Conservation (phyloP, 148 eudicot species). For the Suaeda aralocaspica region DNA sequence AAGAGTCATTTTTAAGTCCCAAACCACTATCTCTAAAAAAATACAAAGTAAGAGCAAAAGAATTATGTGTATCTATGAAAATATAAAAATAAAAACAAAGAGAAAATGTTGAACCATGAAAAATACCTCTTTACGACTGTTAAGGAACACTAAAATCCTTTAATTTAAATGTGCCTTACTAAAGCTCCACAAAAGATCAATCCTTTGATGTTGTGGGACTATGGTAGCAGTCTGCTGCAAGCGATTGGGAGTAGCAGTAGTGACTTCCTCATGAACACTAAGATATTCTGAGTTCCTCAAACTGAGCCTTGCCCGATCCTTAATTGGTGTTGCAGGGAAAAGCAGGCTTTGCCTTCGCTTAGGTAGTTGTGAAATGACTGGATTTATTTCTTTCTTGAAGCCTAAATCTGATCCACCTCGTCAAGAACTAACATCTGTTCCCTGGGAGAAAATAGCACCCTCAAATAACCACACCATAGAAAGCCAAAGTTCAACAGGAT, state of each 20-base stretch:
- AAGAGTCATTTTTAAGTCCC: not conserved
- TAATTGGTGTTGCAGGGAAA: slow-evolving; percentile 91
- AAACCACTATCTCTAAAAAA: not conserved
- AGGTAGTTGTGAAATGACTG: slow-evolving; percentile 82
- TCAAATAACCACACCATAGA: slow-evolving; percentile 28
- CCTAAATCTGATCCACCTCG: slow-evolving; percentile 95
- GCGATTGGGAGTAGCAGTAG: slow-evolving; percentile 67
- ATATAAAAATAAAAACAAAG: too few relatives aligned
- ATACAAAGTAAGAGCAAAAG: not conserved
- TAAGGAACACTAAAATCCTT: slow-evolving; percentile 80
- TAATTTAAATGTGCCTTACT: slow-evolving; percentile 76
- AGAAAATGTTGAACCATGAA: not conserved
- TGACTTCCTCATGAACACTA: slow-evolving; percentile 82
- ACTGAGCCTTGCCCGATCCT: slow-evolving; percentile 92
- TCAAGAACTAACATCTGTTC: slow-evolving; percentile 88
- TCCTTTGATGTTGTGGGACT: slow-evolving; percentile 73
- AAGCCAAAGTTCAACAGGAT: too few relatives aligned
- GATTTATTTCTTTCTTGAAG: slow-evolving; percentile 69
- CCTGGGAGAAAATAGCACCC: slow-evolving; percentile 31
- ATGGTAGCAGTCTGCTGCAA: slow-evolving; percentile 64
- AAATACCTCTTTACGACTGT: slow-evolving; percentile 86
- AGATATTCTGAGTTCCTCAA: slow-evolving; percentile 92
- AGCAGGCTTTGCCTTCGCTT: slow-evolving; percentile 72
- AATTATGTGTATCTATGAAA: not conserved
- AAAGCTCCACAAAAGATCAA: slow-evolving; percentile 92